Evolutionary conservation across 2,329 filamentous ascomycete genomes (phyloP).

Genomic region (Fusarium sarcochroum): DNA sequence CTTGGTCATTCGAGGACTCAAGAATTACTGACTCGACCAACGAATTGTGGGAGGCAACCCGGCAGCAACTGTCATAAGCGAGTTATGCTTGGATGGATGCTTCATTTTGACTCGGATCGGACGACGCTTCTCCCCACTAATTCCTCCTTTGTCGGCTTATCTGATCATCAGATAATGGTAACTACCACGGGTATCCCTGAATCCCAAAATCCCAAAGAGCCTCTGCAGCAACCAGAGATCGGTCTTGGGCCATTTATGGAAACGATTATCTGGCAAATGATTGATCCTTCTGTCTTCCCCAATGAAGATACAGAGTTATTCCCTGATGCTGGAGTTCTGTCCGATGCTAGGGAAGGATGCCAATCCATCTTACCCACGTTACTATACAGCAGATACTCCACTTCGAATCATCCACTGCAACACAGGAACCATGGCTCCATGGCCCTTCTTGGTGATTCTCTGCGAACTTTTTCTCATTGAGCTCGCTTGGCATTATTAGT

Average conservation of each 20-base stretch:
- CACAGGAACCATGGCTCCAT: constrained; percentile 4
- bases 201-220: constrained; percentile 5
- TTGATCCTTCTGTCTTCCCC: background rate
- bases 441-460: background rate
- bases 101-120: background rate
- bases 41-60: background rate
- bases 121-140: background rate
- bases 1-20: background rate
- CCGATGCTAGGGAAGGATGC: constrained; percentile 13
- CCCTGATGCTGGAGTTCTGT: constrained; percentile 1
- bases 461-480: constrained; percentile 1
- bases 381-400: constrained; percentile 22
- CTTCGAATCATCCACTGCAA: constrained; percentile 6
- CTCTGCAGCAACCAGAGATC: constrained; percentile 11
- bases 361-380: constrained; percentile 21
- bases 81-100: background rate
- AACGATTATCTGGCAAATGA: constrained; percentile 16
- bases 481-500: constrained; percentile 36
- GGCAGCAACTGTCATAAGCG: background rate
- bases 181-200: constrained; percentile 18
- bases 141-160: constrained; percentile 26
- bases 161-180: constrained; percentile 41
- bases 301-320: constrained; percentile 6
- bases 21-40: constrained; percentile 3
- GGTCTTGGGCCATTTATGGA: constrained; percentile 4